Evolutionary conservation across 1,284 basidiomycete species (phyloP).

Genomic region (Rhodotorula sp.): DNA sequence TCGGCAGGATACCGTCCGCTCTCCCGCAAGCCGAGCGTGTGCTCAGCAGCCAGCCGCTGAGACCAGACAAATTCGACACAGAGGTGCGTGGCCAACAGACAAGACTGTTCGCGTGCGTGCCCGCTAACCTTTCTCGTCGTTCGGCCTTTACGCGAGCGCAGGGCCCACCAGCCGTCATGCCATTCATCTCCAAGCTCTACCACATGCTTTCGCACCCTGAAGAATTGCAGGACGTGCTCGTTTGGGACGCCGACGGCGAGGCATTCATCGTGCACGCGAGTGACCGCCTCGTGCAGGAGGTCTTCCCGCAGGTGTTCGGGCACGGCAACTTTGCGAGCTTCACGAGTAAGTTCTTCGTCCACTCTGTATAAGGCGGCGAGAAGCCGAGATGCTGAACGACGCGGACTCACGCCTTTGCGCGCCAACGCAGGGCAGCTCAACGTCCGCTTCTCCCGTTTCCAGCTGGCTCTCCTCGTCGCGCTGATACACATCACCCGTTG

Average conservation of each 20-base stretch:
- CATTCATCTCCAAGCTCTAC: slow-evolving; percentile 35
- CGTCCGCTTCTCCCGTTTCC: not conserved
- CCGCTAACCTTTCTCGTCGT: no score
- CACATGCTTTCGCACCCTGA: slow-evolving; percentile 16
- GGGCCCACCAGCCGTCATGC: slow-evolving; percentile 14
- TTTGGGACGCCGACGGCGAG: slow-evolving; percentile 24
- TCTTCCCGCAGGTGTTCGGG: slow-evolving; percentile 22
- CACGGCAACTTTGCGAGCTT: slow-evolving; percentile 31
- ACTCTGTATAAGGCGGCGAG: no score
- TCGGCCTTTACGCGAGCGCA: no score
- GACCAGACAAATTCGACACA: no score
- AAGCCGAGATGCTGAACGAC: not conserved
- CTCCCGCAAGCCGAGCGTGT: no score
- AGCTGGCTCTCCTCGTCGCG: no score
- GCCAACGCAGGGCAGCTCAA: slow-evolving; percentile 30
- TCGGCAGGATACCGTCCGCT: no score
- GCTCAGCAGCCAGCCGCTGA: no score
- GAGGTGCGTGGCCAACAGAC: no score
- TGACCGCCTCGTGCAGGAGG: slow-evolving; percentile 10
- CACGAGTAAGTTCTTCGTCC: slow-evolving; percentile 17
- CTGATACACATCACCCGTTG: not conserved
- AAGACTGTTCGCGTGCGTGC: no score
- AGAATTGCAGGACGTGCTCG: slow-evolving; percentile 22
- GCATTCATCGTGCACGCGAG: slow-evolving; percentile 30
- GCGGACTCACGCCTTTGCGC: no score